Evolutionary conservation across 345 rosid genomes (phyloP), one percentile per base, ranked within the genome.

Genomic region (Firmiana major): DNA sequence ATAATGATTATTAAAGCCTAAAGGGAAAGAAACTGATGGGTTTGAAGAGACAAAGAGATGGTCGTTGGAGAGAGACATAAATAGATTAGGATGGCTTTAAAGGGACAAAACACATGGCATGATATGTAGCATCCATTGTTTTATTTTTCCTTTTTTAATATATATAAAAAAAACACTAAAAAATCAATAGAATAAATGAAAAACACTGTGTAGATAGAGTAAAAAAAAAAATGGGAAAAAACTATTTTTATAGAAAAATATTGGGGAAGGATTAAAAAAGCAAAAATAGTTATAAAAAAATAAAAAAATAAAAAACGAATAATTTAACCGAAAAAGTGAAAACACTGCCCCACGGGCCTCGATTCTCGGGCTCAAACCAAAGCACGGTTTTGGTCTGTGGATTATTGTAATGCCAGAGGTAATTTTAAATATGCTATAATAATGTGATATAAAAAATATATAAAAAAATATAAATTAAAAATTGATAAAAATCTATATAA

Each of bases 21-120:
- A n/a, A 40, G 9, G 28, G 22, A 28, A 15, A 26, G 9, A 62
- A 62, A 53, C 2, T 62, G 65, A 28, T 28, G 19, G 51, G 16
- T 42, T 66, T 66, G 8, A 42, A 21, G 31, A 31, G 34, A 31
- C 34, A 31, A 31, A 31, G 34, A 31, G 3, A 31, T 31, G 34
- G 34, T 31, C 34, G 34, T 31, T 31, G 1, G 3, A 31, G 34
- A 31, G 34, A 31, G 34, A 31, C 34, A 31, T 31, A 31, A 31
- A 31, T 31, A 31, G 34, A 31, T 3, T 1, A 31, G 34, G 34
- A 31, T 31, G 34, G 34, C 1, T 31, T 31, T 74, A 75, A 83
- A 83, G 85, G 79, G 87, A 83, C 90, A 85, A 87, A 87, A 85
- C 88, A 83, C 81, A 57, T 76, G 78, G 78, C 88, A 74, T 83